A percentile compares a stretch with the other conserved stretches of the same genome.
Evolutionary conservation across 208 protist genomes (phyloP).

Genomic region (Acanthamoeba royreba): DNA sequence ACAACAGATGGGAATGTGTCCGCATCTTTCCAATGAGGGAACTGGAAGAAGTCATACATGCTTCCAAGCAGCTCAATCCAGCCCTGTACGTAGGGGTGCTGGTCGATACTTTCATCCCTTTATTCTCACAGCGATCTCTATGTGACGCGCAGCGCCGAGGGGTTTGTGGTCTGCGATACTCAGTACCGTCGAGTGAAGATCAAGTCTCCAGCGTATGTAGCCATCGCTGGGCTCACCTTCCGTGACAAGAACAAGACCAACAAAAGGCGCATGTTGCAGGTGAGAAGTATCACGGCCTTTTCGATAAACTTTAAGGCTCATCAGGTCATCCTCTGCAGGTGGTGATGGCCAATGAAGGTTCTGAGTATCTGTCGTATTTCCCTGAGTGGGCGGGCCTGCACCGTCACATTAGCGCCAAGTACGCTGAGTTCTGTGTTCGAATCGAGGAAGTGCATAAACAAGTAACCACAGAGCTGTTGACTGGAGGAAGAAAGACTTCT

Average conservation of each 20-base stretch:
- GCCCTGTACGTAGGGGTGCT: neutral
- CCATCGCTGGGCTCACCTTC: neutral
- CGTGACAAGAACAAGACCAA: neutral
- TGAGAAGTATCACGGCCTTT: neutral
- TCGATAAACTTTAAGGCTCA: neutral
- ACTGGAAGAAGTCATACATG: too few species aligned
- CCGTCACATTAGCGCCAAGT: neutral
- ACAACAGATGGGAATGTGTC: too few species aligned
- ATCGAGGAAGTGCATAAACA: neutral
- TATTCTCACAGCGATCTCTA: neutral
- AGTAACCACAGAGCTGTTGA: neutral
- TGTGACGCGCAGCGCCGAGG: neutral
- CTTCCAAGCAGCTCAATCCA: too few species aligned
- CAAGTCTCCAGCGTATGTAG: neutral
- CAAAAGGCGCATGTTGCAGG: neutral
- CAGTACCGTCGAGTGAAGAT: neutral
- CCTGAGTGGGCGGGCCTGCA: neutral
- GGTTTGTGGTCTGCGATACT: neutral
- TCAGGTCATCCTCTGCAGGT: neutral
- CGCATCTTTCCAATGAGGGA: too few species aligned
- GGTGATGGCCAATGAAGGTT: neutral
- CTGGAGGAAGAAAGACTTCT: neutral
- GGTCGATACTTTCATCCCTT: neutral
- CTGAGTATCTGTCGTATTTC: neutral
- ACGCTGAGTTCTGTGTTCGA: neutral